Evolutionary conservation across 2,329 filamentous ascomycete genomes (phyloP).

Genomic region (Capronia americana): DNA sequence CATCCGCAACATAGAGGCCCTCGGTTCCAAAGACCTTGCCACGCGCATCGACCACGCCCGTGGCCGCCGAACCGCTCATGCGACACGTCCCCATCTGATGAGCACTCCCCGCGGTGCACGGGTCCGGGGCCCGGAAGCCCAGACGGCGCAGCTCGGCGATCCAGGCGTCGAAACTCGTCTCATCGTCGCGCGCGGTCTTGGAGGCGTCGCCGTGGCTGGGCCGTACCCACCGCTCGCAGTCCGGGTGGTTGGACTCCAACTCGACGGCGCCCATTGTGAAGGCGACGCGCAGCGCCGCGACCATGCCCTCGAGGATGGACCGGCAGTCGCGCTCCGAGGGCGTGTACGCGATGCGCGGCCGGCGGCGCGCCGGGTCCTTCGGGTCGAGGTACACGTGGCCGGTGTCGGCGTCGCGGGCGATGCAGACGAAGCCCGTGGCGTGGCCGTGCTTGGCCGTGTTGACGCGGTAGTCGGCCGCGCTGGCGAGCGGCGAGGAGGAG

Average conservation of each 20-base stretch:
- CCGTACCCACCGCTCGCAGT: constrained; percentile 68
- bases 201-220: not conserved
- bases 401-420: constrained; percentile 76
- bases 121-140: constrained; percentile 56
- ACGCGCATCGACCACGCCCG: constrained; percentile 53
- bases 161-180: constrained; percentile 60
- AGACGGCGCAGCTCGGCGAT: constrained; percentile 55
- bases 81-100: constrained; percentile 61
- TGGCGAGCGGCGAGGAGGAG: constrained; percentile 31
- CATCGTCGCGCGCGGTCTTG: constrained; percentile 44
- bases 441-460: constrained; percentile 70
- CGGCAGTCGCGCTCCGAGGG: constrained; percentile 73
- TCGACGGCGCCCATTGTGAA: constrained; percentile 81
- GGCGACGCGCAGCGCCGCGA: constrained; percentile 76
- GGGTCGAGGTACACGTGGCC: constrained; percentile 78
- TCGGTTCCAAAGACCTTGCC: constrained; percentile 56
- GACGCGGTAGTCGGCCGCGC: constrained; percentile 75
- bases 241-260: constrained; percentile 71
- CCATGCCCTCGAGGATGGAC: constrained; percentile 72
- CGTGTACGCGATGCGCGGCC: constrained; percentile 71
- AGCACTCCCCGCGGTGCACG: constrained; percentile 49
- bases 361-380: constrained; percentile 70
- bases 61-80: constrained; percentile 52
- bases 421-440: constrained; percentile 73
- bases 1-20: constrained; percentile 56